Percentiles rank a stretch among this genome's conserved stretches.
Conservation (phyloP, 495 filamentous ascomycete species). For the Rostrohypoxylon terebratum region DNA sequence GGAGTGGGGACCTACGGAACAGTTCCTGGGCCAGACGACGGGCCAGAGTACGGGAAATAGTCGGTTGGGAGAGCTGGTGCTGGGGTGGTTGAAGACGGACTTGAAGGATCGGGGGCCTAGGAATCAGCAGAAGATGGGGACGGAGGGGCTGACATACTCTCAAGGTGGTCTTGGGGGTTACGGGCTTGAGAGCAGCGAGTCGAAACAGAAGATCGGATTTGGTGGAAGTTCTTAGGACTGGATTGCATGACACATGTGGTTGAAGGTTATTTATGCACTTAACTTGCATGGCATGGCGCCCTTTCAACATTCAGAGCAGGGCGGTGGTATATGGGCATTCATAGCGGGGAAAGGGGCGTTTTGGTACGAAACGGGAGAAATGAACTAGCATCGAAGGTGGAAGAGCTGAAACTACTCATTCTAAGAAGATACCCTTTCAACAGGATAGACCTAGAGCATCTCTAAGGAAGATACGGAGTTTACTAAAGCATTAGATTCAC, state of each 20-base stretch:
- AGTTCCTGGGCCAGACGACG: constrained; percentile 57
- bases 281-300: constrained; percentile 49
- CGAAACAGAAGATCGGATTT: constrained; percentile 21
- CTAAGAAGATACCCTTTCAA: constrained; percentile 51
- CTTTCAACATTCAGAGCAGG: constrained; percentile 39
- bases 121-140: constrained; percentile 63
- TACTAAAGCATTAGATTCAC: not conserved
- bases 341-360: constrained; percentile 27
- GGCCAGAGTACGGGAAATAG: constrained; percentile 72
- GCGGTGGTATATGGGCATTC: not conserved
- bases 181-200: constrained; percentile 72
- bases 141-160: constrained; percentile 78
- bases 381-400: constrained; percentile 11
- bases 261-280: constrained; percentile 41
- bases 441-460: constrained; percentile 41
- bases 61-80: constrained; percentile 82
- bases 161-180: constrained; percentile 82
- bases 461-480: not conserved
- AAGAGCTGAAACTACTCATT: not conserved
- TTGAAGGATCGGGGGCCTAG: constrained; percentile 83
- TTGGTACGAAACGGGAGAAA: constrained; percentile 22
- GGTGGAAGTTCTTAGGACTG: not conserved
- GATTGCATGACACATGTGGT: not conserved
- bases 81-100: constrained; percentile 89
- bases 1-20: constrained; percentile 79